phyloP scores from a whole-genome alignment of 192 early-diverging fungal genomes.

The Mortierella hygrophila region DNA sequence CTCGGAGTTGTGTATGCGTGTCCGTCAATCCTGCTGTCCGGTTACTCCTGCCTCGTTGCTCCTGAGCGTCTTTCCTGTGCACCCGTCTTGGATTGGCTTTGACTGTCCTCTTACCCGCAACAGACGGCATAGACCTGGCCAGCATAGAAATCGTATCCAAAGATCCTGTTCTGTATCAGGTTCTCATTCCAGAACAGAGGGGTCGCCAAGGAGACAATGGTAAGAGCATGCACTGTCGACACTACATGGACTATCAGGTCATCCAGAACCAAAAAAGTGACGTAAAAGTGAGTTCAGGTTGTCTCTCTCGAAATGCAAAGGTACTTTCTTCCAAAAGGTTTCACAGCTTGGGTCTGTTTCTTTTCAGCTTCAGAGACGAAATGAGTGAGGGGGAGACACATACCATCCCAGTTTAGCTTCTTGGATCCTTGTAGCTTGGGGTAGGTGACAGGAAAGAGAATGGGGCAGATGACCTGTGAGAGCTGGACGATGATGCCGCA shows the following conservation, averaged over 20 bases:
- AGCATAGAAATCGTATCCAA: slow-evolving; percentile 78
- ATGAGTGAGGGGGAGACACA: neutral
- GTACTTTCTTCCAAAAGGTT: no score
- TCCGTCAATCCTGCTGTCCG: neutral
- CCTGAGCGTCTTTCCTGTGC: neutral
- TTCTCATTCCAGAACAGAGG: slow-evolving; percentile 77
- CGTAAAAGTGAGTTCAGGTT: neutral
- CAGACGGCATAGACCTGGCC: slow-evolving; percentile 86
- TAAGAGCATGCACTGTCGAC: slow-evolving; percentile 80
- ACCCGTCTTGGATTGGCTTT: slow-evolving; percentile 7
- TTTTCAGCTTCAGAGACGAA: neutral
- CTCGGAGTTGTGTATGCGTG: neutral
- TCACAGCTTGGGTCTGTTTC: no score
- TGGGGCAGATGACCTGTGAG: slow-evolving; percentile 72
- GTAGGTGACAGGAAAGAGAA: slow-evolving; percentile 78
- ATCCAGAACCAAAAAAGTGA: neutral
- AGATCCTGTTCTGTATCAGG: slow-evolving; percentile 75
- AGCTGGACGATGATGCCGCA: slow-evolving; percentile 69
- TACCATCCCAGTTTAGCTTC: slow-evolving; percentile 64
- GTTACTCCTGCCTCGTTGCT: neutral
- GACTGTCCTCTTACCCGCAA: slow-evolving; percentile 72
- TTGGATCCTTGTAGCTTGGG: slow-evolving; percentile 66
- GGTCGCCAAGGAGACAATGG: slow-evolving; percentile 72
- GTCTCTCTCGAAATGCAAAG: no score
- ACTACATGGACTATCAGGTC: slow-evolving; percentile 74